phyloP scores from a whole-genome alignment of 1,139 yeast genomes.

The Diutina sp. region DNA sequence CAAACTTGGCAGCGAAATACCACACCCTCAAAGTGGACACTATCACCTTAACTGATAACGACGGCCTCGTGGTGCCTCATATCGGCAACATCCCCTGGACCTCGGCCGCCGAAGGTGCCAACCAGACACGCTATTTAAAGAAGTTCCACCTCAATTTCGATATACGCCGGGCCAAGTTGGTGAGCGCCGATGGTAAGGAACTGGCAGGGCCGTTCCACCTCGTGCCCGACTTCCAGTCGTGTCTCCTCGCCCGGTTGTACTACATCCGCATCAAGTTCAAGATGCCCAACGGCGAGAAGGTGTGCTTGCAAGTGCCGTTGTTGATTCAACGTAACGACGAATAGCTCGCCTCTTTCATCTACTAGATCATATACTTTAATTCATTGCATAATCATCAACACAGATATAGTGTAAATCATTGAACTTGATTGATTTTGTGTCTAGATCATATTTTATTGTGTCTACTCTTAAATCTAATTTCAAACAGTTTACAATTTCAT shows the following conservation, averaged over 20 bases:
- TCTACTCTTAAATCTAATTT: no score
- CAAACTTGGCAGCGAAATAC: conserved; percentile 17
- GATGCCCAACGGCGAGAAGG: conserved; percentile 16
- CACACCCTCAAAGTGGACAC: conserved; percentile 8
- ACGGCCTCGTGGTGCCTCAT: background rate
- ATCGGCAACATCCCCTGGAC: background rate
- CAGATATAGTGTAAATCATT: no score
- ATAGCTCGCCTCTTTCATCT: background rate
- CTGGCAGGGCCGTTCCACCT: conserved; percentile 11
- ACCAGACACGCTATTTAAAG: background rate
- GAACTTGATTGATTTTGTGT: no score
- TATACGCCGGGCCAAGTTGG: background rate
- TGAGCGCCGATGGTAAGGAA: background rate
- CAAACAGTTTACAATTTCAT: no score
- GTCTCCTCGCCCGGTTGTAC: conserved; percentile 22
- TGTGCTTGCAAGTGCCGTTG: conserved; percentile 21
- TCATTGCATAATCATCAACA: no score
- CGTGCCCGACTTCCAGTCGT: conserved; percentile 27
- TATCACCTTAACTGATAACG: background rate
- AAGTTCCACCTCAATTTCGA: background rate
- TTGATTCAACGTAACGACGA: background rate
- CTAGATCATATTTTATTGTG: no score
- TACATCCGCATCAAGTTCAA: conserved; percentile 18
- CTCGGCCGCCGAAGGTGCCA: background rate
- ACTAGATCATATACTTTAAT: no score